These are phyloP conservation scores for Suillus weaverae DNA, from an alignment of 768 basidiomycete species.

Conservation along the genomic window DNA sequence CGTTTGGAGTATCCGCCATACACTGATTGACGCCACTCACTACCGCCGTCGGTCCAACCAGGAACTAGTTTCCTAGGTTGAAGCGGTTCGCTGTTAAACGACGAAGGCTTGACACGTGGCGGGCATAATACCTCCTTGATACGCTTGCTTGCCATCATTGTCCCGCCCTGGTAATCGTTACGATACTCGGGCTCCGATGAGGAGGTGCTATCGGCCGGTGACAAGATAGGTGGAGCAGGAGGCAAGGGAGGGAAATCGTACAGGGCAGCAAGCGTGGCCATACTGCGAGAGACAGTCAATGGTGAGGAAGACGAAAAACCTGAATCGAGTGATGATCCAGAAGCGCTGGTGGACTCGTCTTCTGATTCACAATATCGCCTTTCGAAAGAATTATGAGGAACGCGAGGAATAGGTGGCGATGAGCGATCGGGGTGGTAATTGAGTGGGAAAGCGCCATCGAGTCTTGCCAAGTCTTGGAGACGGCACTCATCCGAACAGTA, in stretches of 20 bases:
- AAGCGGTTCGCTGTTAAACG: conserved; percentile 31
- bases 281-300: conserved; percentile 26
- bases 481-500: conserved; percentile 84
- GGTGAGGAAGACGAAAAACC: conserved; percentile 28
- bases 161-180: conserved; percentile 53
- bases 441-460: conserved; percentile 41
- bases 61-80: conserved; percentile 48
- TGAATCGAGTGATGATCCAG: conserved; percentile 40
- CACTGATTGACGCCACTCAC: conserved; percentile 66
- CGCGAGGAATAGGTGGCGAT: conserved; percentile 40
- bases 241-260: conserved; percentile 55
- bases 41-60: conserved; percentile 69
- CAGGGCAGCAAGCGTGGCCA: conserved; percentile 40
- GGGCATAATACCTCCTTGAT: conserved; percentile 49
- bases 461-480: conserved; percentile 52
- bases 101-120: conserved; percentile 38
- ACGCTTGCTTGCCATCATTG: conserved; percentile 69
- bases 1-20: conserved; percentile 51
- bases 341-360: conserved; percentile 41
- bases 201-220: conserved; percentile 17
- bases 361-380: conserved; percentile 33
- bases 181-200: conserved; percentile 30
- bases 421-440: conserved; percentile 49
- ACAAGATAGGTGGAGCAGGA: conserved; percentile 46
- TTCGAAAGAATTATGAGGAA: conserved; percentile 41